Evolutionary conservation across 202 grass and related monocot genomes (phyloP).

Genomic region (Eragrostis tef): DNA sequence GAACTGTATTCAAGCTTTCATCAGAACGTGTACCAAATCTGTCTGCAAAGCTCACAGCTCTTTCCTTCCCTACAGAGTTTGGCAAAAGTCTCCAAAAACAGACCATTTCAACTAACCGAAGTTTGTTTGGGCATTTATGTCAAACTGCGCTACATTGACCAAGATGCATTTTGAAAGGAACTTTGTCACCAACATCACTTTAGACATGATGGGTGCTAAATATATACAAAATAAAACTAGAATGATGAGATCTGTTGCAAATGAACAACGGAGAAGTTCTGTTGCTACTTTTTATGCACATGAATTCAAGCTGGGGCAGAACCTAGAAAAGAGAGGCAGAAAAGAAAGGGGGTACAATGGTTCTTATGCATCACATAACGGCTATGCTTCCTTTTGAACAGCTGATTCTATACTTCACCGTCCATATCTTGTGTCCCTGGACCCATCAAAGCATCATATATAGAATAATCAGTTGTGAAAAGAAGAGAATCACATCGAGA

Average conservation of each 20-base stretch:
- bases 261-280: conserved; percentile 39
- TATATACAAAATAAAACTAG: conserved; percentile 56
- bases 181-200: conserved; percentile 57
- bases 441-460: conserved; percentile 17
- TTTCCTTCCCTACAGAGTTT: not conserved
- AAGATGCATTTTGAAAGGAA: conserved; percentile 30
- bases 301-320: conserved; percentile 31
- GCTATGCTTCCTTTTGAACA: conserved; percentile 39
- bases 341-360: conserved; percentile 36
- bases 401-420: conserved; percentile 42
- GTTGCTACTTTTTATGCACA: conserved; percentile 71
- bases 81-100: conserved; percentile 32
- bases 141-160: conserved; percentile 38
- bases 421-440: conserved; percentile 69
- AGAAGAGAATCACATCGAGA: not conserved
- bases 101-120: conserved; percentile 4
- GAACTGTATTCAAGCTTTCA: not conserved
- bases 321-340: conserved; percentile 38
- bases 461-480: not conserved
- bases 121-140: conserved; percentile 36
- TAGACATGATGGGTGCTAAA: conserved; percentile 60
- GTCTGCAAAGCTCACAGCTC: not conserved
- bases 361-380: conserved; percentile 33
- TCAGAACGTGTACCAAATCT: conserved; percentile 4
- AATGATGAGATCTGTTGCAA: conserved; percentile 44